Evolutionary conservation across 306 rosid genomes (phyloP).

Genomic region (Trifolium fragiferum): DNA sequence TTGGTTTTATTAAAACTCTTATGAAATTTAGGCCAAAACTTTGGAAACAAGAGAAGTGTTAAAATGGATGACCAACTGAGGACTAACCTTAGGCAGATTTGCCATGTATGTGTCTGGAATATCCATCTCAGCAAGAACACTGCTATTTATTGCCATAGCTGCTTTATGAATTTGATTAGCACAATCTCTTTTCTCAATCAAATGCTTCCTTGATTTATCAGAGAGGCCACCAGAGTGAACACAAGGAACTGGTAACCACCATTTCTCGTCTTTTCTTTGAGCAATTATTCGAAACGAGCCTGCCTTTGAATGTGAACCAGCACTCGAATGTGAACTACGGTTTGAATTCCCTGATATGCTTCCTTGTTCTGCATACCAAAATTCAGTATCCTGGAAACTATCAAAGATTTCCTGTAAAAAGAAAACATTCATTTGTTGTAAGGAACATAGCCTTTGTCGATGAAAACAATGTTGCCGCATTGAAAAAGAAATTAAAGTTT

Average conservation of each 20-base stretch:
- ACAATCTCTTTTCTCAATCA: conserved; percentile 75
- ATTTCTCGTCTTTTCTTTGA: conserved; percentile 87
- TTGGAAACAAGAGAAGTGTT: conserved; percentile 12
- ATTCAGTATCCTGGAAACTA: conserved; percentile 77
- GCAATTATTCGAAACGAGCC: conserved; percentile 80
- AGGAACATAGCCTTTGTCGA: conserved; percentile 14
- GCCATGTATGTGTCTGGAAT: conserved; percentile 77
- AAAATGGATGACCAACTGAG: conserved; percentile 14
- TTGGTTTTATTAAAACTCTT: background rate
- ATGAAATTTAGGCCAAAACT: background rate
- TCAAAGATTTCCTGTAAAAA: conserved; percentile 78
- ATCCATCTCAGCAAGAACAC: conserved; percentile 88
- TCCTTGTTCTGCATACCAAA: conserved; percentile 93
- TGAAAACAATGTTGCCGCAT: conserved; percentile 2
- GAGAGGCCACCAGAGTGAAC: conserved; percentile 73
- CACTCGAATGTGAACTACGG: conserved; percentile 39
- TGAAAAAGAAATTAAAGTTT: conserved; percentile 27
- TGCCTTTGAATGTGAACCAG: conserved; percentile 46
- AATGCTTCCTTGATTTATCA: conserved; percentile 70
- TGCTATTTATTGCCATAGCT: conserved; percentile 93
- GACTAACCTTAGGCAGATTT: conserved; percentile 87
- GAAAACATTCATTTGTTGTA: background rate
- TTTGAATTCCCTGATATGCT: conserved; percentile 72
- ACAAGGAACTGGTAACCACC: conserved; percentile 99
- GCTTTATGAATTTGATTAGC: conserved; percentile 95